These are phyloP conservation scores for Scenedesmus sp. DNA, from an alignment of 163 green algal genomes.

Conservation along the genomic window DNA sequence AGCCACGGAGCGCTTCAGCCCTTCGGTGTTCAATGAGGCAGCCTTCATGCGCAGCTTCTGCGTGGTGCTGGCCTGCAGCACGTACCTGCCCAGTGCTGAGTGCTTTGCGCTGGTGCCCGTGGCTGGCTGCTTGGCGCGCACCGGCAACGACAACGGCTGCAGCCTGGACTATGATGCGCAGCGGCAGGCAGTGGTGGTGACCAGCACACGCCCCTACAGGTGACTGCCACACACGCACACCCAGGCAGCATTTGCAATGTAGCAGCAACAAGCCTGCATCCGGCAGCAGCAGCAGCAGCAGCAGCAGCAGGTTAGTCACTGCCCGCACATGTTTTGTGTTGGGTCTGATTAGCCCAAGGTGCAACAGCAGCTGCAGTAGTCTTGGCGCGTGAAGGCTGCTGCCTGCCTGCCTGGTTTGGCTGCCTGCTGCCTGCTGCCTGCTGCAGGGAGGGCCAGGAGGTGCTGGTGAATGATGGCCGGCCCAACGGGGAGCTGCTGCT, in stretches of 20 bases:
- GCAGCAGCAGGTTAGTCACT: no score
- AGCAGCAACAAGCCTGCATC: background rate
- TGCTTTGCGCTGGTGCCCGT: conserved; percentile 94
- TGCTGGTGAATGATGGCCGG: conserved; percentile 83
- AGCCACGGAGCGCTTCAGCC: conserved; percentile 44
- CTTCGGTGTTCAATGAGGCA: conserved; percentile 63
- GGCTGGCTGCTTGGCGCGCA: conserved; percentile 67
- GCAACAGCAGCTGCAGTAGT: background rate
- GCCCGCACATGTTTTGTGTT: no score
- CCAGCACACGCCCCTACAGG: conserved; percentile 69
- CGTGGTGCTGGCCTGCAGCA: conserved; percentile 83
- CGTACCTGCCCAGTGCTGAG: conserved; percentile 88
- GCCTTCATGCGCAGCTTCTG: conserved; percentile 85
- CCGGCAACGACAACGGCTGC: conserved; percentile 75
- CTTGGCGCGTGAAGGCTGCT: background rate
- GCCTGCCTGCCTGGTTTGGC: background rate
- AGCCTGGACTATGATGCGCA: conserved; percentile 89
- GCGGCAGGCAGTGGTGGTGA: conserved; percentile 73
- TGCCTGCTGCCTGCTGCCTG: no score
- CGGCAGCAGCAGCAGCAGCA: background rate
- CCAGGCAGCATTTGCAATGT: no score
- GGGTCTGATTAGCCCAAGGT: background rate
- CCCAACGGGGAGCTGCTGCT: conserved; percentile 91
- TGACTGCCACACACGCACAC: conserved; percentile 37
- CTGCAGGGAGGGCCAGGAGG: conserved; percentile 76